Conservation (phyloP, 192 early-diverging fungal species). For the Gigaspora rosea region DNA sequence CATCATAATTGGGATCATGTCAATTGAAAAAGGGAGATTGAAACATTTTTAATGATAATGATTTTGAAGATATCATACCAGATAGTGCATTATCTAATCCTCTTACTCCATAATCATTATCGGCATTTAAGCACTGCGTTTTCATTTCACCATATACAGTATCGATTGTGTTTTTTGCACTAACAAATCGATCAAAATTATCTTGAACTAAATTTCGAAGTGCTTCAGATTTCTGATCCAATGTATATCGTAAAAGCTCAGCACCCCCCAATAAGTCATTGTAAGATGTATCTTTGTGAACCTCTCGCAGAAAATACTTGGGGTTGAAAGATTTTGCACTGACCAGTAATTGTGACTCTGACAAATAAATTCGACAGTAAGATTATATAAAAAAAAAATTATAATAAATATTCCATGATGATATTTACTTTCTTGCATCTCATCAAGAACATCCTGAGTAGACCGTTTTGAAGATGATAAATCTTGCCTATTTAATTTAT, state of each 20-base stretch:
- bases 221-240: constrained; percentile 82
- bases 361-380: constrained; percentile 17
- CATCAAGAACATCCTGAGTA: background rate
- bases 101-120: constrained; percentile 79
- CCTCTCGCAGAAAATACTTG: constrained; percentile 72
- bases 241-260: constrained; percentile 66
- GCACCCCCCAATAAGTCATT: constrained; percentile 79
- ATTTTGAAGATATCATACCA: constrained; percentile 45
- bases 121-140: constrained; percentile 75
- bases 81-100: constrained; percentile 69
- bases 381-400: background rate
- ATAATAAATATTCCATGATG: background rate
- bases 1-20: background rate
- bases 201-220: constrained; percentile 89
- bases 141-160: constrained; percentile 90
- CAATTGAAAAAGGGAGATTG: background rate
- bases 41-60: background rate
- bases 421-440: constrained; percentile 11
- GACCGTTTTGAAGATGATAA: background rate
- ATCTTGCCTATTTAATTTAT: background rate
- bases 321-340: constrained; percentile 60
- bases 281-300: constrained; percentile 86
- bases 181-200: constrained; percentile 97
- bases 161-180: constrained; percentile 93
- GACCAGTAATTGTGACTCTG: constrained; percentile 53